phyloP scores from a whole-genome alignment of 768 basidiomycete species.

The Leccinellum rugosiceps region DNA sequence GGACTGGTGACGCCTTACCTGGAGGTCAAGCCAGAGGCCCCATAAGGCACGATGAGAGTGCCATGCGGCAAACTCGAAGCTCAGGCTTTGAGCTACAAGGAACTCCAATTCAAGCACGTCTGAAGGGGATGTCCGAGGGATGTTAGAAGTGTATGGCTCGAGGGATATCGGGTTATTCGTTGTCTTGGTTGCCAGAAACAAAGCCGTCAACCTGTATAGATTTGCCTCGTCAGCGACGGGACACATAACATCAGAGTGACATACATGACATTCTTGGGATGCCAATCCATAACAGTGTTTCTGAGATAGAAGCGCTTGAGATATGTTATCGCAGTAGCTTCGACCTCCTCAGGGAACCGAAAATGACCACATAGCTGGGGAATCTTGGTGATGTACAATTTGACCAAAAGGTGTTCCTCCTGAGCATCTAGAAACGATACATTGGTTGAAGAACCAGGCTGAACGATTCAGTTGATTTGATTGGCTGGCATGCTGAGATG shows the following conservation, averaged over 20 bases:
- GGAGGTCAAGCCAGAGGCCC: constrained; percentile 86
- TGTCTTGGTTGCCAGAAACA: constrained; percentile 96
- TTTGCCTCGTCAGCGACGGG: background rate
- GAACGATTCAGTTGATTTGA: constrained; percentile 9
- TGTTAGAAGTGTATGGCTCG: constrained; percentile 77
- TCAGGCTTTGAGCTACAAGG: constrained; percentile 89
- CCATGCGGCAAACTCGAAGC: constrained; percentile 94
- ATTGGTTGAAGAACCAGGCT: constrained; percentile 72
- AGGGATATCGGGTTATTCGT: constrained; percentile 92
- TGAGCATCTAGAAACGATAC: constrained; percentile 69
- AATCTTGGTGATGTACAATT: constrained; percentile 86
- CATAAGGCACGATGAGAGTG: constrained; percentile 85
- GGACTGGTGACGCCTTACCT: constrained; percentile 46
- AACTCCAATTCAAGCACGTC: constrained; percentile 96
- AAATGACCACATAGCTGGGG: constrained; percentile 81
- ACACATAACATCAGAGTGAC: constrained; percentile 22
- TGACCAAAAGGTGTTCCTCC: constrained; percentile 87
- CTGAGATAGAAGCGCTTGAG: constrained; percentile 95
- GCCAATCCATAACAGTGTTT: constrained; percentile 99
- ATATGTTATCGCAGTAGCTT: constrained; percentile 88
- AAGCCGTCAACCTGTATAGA: constrained; percentile 76
- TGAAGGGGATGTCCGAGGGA: constrained; percentile 73
- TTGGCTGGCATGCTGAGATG: background rate
- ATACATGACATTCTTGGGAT: constrained; percentile 97
- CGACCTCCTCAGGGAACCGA: constrained; percentile 87